Evolutionary conservation across 2,329 filamentous ascomycete genomes (phyloP).

Genomic region (Pseudogymnoascus sp.): DNA sequence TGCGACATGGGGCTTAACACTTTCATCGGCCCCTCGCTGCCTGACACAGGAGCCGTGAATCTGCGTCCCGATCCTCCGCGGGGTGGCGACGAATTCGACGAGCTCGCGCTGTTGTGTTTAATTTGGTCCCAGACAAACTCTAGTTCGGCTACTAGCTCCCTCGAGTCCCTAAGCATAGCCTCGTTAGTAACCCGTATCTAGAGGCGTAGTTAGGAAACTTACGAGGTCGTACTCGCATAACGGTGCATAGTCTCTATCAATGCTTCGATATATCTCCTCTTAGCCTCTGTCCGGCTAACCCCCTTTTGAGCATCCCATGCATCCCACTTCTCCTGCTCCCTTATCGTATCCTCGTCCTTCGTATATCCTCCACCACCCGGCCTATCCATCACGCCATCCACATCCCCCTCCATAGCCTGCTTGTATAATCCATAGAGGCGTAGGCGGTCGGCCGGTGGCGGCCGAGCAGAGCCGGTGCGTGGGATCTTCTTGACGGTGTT

Average conservation of each 20-base stretch:
- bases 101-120: slow-evolving; percentile 69
- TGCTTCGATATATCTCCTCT: slow-evolving; percentile 86
- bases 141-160: slow-evolving; percentile 84
- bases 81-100: slow-evolving; percentile 48
- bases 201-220: slow-evolving; percentile 27
- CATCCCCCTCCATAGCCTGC: slow-evolving; percentile 97
- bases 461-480: slow-evolving; percentile 82
- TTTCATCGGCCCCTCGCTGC: slow-evolving; percentile 52
- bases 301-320: slow-evolving; percentile 88
- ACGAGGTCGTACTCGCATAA: slow-evolving; percentile 78
- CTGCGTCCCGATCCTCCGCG: slow-evolving; percentile 32
- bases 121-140: slow-evolving; percentile 99
- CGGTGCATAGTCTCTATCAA: slow-evolving; percentile 95
- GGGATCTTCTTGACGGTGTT: slow-evolving; percentile 98
- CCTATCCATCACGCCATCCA: slow-evolving; percentile 85
- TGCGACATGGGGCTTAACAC: slow-evolving; percentile 82
- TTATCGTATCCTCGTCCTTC: slow-evolving; percentile 44
- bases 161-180: slow-evolving; percentile 55
- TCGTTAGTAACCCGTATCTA: slow-evolving; percentile 6
- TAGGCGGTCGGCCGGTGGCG: slow-evolving; percentile 75
- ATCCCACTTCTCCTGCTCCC: slow-evolving; percentile 70
- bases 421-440: slow-evolving; percentile 98
- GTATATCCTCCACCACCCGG: slow-evolving; percentile 48
- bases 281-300: slow-evolving; percentile 81
- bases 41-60: slow-evolving; percentile 40